These are phyloP conservation scores for Sambucus nigra DNA, from an alignment of 129 eudicot species.

Conservation along the genomic window DNA sequence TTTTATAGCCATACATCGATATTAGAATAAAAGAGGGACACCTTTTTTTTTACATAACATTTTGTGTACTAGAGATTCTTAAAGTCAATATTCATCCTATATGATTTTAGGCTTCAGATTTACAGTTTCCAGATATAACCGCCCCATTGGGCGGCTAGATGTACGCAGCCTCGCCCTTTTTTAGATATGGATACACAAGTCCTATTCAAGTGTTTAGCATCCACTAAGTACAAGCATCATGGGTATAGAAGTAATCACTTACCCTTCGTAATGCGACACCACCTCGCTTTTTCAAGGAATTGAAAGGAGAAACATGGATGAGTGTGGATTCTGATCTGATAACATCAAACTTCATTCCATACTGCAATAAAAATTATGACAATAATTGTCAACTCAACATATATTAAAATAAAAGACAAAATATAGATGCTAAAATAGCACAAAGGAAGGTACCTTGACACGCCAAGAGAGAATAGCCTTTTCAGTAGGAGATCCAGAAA, in stretches of 20 bases:
- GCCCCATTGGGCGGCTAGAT: no score
- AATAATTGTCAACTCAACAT: conserved; percentile 8
- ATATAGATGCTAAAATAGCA: conserved; percentile 2
- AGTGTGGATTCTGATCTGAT: conserved; percentile 52
- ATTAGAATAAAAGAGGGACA: neutral
- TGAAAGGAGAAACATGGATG: conserved; percentile 78
- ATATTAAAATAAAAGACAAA: conserved; percentile 8
- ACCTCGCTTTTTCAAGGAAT: conserved; percentile 79
- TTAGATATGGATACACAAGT: neutral
- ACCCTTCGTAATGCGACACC: conserved; percentile 77
- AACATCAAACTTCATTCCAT: conserved; percentile 81
- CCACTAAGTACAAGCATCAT: neutral
- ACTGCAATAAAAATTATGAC: conserved; percentile 27
- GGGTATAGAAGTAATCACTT: conserved; percentile 10
- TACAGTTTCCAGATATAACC: no score
- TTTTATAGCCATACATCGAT: no score
- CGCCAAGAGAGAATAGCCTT: conserved; percentile 88
- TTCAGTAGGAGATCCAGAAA: conserved; percentile 96
- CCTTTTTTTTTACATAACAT: neutral
- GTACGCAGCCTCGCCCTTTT: no score
- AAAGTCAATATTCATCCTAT: neutral
- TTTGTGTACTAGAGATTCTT: neutral
- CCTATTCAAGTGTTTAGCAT: neutral
- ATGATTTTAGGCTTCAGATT: neutral
- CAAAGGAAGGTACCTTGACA: conserved; percentile 42